phyloP scores from a whole-genome alignment of 2,329 filamentous ascomycete genomes.

The Colletotrichum tabaci region DNA sequence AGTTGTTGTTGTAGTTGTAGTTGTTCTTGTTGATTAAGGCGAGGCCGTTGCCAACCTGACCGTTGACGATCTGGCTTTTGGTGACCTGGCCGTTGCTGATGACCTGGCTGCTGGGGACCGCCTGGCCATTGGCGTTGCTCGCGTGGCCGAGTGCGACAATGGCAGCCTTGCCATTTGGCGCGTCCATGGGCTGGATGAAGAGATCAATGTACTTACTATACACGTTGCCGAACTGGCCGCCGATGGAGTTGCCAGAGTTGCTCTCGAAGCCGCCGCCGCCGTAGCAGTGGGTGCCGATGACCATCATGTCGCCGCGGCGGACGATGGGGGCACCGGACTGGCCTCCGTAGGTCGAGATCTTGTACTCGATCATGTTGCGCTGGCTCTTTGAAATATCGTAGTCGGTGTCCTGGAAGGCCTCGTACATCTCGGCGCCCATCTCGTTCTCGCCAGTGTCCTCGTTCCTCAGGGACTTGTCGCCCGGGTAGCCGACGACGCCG shows the following conservation, averaged over 20 bases:
- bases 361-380: conserved; percentile 50
- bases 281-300: conserved; percentile 50
- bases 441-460: conserved; percentile 31
- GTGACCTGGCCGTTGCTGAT: no score
- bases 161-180: no score
- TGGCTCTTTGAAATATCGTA: conserved; percentile 45
- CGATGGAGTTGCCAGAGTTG: conserved; percentile 49
- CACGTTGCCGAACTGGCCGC: conserved; percentile 42
- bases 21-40: not conserved
- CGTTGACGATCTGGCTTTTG: not conserved
- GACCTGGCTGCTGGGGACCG: no score
- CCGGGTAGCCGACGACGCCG: conserved; percentile 54
- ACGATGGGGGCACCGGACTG: conserved; percentile 50
- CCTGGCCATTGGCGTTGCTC: not conserved
- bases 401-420: conserved; percentile 45
- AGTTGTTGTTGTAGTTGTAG: not conserved
- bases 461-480: conserved; percentile 44
- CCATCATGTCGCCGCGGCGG: conserved; percentile 26
- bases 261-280: conserved; percentile 43
- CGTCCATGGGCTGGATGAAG: no score
- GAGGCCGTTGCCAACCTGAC: not conserved
- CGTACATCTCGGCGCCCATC: conserved; percentile 53
- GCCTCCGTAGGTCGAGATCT: conserved; percentile 49
- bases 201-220: no score
- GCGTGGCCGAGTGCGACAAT: no score